Conservation (phyloP, 192 early-diverging fungal species). For the Coemansia asiatica region DNA sequence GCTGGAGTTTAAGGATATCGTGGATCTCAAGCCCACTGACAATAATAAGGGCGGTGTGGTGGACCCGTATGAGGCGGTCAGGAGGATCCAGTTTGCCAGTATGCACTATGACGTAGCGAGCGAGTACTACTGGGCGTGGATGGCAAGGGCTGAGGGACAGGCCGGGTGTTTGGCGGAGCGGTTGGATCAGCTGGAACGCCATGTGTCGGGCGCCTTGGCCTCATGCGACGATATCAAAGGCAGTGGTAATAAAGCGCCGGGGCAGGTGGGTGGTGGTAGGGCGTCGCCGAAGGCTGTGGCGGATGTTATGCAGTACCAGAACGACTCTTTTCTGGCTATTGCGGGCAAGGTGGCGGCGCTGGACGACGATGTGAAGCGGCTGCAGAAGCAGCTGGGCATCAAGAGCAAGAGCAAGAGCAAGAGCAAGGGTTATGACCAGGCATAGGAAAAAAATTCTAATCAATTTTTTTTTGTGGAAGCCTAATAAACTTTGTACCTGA, state of each 20-base stretch:
- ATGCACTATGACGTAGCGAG: constrained; percentile 34
- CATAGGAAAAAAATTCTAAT: too few species aligned
- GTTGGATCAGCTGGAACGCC: constrained; percentile 43
- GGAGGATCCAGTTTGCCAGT: constrained; percentile 42
- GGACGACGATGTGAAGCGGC: constrained; percentile 35
- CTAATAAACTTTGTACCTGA: too few species aligned
- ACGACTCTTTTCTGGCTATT: constrained; percentile 49
- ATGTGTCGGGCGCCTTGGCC: constrained; percentile 24
- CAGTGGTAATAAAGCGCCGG: background rate
- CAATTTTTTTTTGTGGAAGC: too few species aligned
- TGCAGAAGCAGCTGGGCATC: constrained; percentile 25
- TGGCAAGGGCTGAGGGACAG: constrained; percentile 28
- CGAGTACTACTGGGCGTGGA: constrained; percentile 52
- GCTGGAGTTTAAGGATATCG: constrained; percentile 1
- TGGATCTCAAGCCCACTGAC: background rate
- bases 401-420: background rate
- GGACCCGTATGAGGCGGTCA: constrained; percentile 35
- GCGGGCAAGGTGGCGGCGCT: constrained; percentile 43
- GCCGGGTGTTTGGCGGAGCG: constrained; percentile 36
- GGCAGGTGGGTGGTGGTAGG: background rate
- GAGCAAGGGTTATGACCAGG: too few species aligned
- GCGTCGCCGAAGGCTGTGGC: constrained; percentile 33
- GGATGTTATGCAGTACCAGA: constrained; percentile 44
- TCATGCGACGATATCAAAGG: background rate
- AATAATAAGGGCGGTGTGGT: background rate